Percentiles rank a stretch among this genome's conserved stretches.
phyloP scores from a whole-genome alignment of 2,329 filamentous ascomycete genomes.

The Xylariaceae sp. region DNA sequence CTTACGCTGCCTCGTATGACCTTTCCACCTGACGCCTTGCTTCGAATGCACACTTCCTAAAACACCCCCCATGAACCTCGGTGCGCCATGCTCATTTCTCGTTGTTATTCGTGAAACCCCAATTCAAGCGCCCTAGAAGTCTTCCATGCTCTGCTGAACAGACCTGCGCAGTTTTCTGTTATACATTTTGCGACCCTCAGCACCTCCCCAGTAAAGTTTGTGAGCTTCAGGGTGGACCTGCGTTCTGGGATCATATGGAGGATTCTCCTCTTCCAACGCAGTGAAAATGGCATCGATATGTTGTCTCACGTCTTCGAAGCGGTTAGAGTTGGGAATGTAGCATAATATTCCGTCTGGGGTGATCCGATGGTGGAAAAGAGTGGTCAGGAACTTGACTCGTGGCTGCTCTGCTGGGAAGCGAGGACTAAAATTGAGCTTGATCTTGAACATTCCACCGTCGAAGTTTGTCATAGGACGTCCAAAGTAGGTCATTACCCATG shows the following conservation, averaged over 20 bases:
- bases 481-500: constrained; percentile 86
- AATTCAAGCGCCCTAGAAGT: constrained; percentile 30
- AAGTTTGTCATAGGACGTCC: constrained; percentile 89
- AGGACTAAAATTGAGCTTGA: constrained; percentile 75
- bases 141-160: constrained; percentile 66
- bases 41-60: constrained; percentile 15
- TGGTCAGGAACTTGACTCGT: constrained; percentile 73
- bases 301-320: constrained; percentile 69
- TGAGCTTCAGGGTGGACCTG: constrained; percentile 82
- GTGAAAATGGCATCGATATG: constrained; percentile 82
- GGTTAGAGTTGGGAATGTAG: constrained; percentile 62
- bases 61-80: constrained; percentile 10
- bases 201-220: constrained; percentile 78
- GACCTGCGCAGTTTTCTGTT: constrained; percentile 75
- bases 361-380: constrained; percentile 84
- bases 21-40: constrained; percentile 16
- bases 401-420: constrained; percentile 87
- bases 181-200: constrained; percentile 78
- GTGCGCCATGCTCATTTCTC: constrained; percentile 9
- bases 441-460: constrained; percentile 83
- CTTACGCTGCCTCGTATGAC: not conserved
- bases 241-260: constrained; percentile 85
- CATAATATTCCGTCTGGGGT: constrained; percentile 76
- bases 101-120: not conserved
- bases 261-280: constrained; percentile 79